Base-by-base conservation (phyloP, 495 filamentous ascomycete genomes). In the Elasticomyces elasticus region DNA sequence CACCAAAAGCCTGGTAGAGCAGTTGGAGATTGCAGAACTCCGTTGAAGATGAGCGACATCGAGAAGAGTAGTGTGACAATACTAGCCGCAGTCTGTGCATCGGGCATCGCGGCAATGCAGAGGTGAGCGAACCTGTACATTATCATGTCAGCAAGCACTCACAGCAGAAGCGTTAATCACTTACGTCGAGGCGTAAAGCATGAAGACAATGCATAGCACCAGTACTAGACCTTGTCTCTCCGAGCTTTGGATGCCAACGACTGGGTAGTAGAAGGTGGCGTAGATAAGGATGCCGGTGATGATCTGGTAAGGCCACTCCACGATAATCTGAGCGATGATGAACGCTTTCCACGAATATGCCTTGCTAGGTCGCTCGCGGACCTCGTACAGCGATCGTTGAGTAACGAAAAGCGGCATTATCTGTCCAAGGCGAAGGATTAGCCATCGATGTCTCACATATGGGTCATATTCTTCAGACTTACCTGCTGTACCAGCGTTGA, bases 11-110 rank as follows among this genome's bases (percentile, higher is more conserved):
- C 46, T 0, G 60, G 55, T 2, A 59, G 43, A 0, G 67, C 71
- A 2, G 67, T 60, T 1, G 86, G 83, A 49, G 83, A 79, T 25
- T 54, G 55, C 56, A 90, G 77, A 44, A 90, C 84, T 74, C 83
- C 82, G 49, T 54, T 40, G 74, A 89, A 87, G 43, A 61, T 53
- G 1, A 61, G 27, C 13, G 33, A 19, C 42, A 57, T 49, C 5
- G 66, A 84, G 80, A 58, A 84, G 64, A 59, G 23, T 10, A 50
- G 13, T 2, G 50, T 59, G 30, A 48, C 54, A 27, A 61, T 52
- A 23, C 20, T 23, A 22, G 25, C 54, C 1, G 49, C 59, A 0
- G 54, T 57, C 23, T 61, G 42, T 9, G 59, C 53, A 31, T 61
- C 54, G 13, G 54, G 49, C 4, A 61, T 17, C 20, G 38, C 59